Percentiles rank a stretch among this genome's conserved stretches.
Evolutionary conservation across 805 yeast species (phyloP).

Genomic region (Sungouiozyma ichnusensis): DNA sequence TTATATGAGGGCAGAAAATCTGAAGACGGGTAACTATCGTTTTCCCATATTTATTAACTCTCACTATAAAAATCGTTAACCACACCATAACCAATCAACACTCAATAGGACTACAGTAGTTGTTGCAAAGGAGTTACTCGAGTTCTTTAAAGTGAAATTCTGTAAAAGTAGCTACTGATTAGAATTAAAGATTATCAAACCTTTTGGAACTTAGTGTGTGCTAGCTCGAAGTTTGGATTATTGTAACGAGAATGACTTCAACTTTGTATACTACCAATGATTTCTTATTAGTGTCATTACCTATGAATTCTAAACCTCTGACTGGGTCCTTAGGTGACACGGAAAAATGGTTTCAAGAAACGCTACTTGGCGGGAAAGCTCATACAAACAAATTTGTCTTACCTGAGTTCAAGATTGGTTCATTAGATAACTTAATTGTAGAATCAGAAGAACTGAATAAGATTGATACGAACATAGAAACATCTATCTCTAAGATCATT

Average conservation of each 20-base stretch:
- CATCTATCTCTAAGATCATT: conserved; percentile 59
- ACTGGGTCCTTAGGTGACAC: conserved; percentile 23
- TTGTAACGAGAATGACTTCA: conserved; percentile 17
- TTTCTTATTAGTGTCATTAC: conserved; percentile 44
- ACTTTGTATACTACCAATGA: conserved; percentile 27
- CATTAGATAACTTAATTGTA: conserved; percentile 81
- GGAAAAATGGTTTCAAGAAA: conserved; percentile 44
- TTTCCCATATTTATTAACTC: too few species aligned
- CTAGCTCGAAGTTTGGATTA: too few species aligned
- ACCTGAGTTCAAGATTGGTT: conserved; percentile 88
- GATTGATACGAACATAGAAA: conserved; percentile 66
- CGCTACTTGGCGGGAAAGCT: conserved; percentile 46
- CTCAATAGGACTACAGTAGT: too few species aligned
- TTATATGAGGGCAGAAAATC: too few species aligned
- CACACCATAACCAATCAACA: too few species aligned
- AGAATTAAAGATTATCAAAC: too few species aligned
- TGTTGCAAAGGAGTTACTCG: too few species aligned
- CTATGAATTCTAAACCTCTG: conserved; percentile 44
- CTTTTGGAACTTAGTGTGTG: too few species aligned
- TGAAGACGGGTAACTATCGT: too few species aligned
- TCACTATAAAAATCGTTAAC: too few species aligned
- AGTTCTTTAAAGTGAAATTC: too few species aligned
- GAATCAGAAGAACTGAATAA: conserved; percentile 84
- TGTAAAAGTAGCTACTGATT: too few species aligned
- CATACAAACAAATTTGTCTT: conserved; percentile 48